Evolutionary conservation across 2,329 filamentous ascomycete species (phyloP), one percentile per base, ranked within the genome.

Genomic region (Aschersonia sp.): DNA sequence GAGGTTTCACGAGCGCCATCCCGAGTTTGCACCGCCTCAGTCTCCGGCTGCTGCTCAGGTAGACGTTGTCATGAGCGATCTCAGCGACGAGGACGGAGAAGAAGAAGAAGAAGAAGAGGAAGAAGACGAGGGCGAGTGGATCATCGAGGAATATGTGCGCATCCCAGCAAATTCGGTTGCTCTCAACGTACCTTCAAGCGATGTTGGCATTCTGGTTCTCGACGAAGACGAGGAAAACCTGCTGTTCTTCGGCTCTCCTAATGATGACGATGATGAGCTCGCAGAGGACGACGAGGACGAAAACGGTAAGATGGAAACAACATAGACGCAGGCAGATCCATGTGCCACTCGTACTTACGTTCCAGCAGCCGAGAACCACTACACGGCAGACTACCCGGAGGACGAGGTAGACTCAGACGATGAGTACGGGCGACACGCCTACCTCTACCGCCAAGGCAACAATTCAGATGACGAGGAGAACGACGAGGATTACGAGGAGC

Each of bases 301-400:
- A 56, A 82, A 83, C 52, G 78, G 78, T 80, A 65, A 48, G 67
- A 22, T 22, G 22, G 22, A 43, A 39, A 48, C 44, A 46, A 49
- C 43, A 46, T 35, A 11, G 10, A 11, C 5, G 7, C 10, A 42
- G 10, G 14, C 9, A 42, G 2, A n/a, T n/a, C 40, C 11, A 9
- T 22, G n/a, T 7, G 11, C 12, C 14, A n/a, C 14, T 22, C n/a
- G 40, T 54, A 48, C 48, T 48, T 43, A 52, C 51, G 32, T 39
- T 9, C 43, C 29, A 8, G 12, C 51, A 81, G 82, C 85, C 37
- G 85, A 89, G 59, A 83, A 87, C 56, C 81, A 87, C 62, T 87
- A 88, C 58, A 79, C 80, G 4, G 81, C 83, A 47, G 85, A 89
- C 60, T 89, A 89, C 55, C 85, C 85, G 0, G 85, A 89, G 52